phyloP scores from a whole-genome alignment of 2,329 filamentous ascomycete species.

The Ophiostoma perfectum region DNA sequence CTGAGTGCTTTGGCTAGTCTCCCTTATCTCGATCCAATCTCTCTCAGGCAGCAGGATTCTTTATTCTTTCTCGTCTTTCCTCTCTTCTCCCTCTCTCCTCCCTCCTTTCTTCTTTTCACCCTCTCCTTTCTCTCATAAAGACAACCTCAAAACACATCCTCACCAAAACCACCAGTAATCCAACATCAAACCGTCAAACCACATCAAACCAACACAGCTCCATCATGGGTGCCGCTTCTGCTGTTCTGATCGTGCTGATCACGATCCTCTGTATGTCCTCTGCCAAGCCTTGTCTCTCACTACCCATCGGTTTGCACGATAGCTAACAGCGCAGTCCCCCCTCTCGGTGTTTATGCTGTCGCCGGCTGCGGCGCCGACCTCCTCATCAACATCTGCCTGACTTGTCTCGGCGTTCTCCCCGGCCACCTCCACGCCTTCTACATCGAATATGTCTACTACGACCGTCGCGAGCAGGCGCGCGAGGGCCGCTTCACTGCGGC shows the following conservation, averaged over 20 bases:
- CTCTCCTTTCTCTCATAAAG: too few relatives aligned
- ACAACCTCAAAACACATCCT: not conserved
- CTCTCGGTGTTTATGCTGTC: conserved; percentile 58
- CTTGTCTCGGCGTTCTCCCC: conserved; percentile 65
- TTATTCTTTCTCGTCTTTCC: not conserved
- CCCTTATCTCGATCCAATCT: not conserved
- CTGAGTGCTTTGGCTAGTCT: not conserved
- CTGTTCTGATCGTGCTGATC: conserved; percentile 47
- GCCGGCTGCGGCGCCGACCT: conserved; percentile 62
- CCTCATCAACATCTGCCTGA: conserved; percentile 62
- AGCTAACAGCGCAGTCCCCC: conserved; percentile 48
- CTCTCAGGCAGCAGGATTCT: not conserved
- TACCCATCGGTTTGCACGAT: not conserved
- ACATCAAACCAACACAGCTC: not conserved
- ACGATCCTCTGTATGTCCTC: conserved; percentile 47
- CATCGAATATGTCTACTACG: conserved; percentile 75
- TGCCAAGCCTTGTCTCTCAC: not conserved
- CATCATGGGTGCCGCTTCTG: conserved; percentile 45
- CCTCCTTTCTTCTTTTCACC: not conserved
- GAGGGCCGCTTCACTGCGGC: conserved; percentile 50
- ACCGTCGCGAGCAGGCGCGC: conserved; percentile 59
- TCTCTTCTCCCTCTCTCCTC: not conserved
- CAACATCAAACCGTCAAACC: not conserved
- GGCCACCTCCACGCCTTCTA: conserved; percentile 79
- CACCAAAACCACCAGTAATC: not conserved